Evolutionary conservation across 768 basidiomycete genomes (phyloP).

Genomic region (Rhizopogon roseolus): DNA sequence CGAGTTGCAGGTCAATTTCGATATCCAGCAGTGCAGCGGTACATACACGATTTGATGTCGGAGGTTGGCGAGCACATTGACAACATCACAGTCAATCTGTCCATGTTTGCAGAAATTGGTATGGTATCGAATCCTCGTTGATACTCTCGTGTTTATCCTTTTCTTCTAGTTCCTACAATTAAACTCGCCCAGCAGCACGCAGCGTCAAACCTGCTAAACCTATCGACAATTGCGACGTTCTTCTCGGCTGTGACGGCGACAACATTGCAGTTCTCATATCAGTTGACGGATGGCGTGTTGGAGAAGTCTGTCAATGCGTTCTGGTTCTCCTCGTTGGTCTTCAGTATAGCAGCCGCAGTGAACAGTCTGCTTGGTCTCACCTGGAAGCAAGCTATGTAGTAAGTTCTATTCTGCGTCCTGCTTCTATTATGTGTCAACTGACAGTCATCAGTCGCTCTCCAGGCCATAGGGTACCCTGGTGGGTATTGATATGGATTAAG

Average conservation of each 20-base stretch:
- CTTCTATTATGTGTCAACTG: constrained; percentile 11
- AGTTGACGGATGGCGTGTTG: constrained; percentile 27
- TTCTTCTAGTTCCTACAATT: constrained; percentile 44
- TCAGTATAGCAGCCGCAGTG: constrained; percentile 50
- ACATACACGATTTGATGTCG: constrained; percentile 44
- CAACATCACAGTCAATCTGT: constrained; percentile 44
- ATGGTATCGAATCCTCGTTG: not conserved
- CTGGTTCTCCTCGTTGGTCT: constrained; percentile 52
- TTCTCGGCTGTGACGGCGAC: constrained; percentile 51
- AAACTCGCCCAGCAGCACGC: constrained; percentile 50
- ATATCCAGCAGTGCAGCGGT: constrained; percentile 49
- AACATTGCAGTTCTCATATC: constrained; percentile 44
- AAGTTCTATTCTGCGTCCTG: constrained; percentile 19
- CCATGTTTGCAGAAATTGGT: constrained; percentile 53
- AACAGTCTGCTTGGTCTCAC: constrained; percentile 49
- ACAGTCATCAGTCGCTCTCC: constrained; percentile 41
- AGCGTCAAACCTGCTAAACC: constrained; percentile 42
- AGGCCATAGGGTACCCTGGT: constrained; percentile 52
- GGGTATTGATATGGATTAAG: constrained; percentile 79
- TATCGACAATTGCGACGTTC: constrained; percentile 51
- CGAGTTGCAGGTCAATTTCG: constrained; percentile 40
- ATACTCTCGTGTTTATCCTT: not conserved
- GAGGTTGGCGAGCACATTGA: constrained; percentile 54
- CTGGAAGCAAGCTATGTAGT: constrained; percentile 58
- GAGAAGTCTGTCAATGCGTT: constrained; percentile 44